Percentiles rank a stretch among this genome's conserved stretches.
These are phyloP conservation scores for Corynespora cassiicola DNA, from an alignment of 2,329 filamentous ascomycete species.

Conservation along the genomic window DNA sequence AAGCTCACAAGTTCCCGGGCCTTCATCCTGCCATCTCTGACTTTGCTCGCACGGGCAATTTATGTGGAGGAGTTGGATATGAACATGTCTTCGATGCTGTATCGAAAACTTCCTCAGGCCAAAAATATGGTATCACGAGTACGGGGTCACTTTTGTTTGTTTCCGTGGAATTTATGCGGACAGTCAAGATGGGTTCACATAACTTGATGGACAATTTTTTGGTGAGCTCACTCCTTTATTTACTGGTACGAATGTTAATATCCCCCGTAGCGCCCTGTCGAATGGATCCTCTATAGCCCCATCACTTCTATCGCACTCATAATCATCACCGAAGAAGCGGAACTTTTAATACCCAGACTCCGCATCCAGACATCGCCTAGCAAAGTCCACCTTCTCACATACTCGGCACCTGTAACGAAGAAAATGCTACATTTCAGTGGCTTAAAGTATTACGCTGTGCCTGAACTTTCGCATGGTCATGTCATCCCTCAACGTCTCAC, in stretches of 20 bases:
- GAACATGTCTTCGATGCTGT: slow-evolving; percentile 52
- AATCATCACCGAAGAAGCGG: slow-evolving; percentile 67
- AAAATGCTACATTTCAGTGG: slow-evolving; percentile 64
- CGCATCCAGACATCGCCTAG: slow-evolving; percentile 3
- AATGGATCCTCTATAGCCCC: slow-evolving; percentile 65
- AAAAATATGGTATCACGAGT: slow-evolving; percentile 27
- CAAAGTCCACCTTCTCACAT: slow-evolving; percentile 57
- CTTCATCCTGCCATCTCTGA: slow-evolving; percentile 53
- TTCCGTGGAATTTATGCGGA: slow-evolving; percentile 56
- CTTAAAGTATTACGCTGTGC: slow-evolving; percentile 59
- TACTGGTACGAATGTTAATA: slow-evolving; percentile 50
- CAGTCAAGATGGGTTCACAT: slow-evolving; percentile 42
- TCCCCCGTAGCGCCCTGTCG: slow-evolving; percentile 50
- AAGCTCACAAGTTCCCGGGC: slow-evolving; percentile 52
- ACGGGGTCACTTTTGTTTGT: slow-evolving; percentile 40
- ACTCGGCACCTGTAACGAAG: slow-evolving; percentile 64
- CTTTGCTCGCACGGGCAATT: slow-evolving; percentile 54
- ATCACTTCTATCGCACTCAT: slow-evolving; percentile 57
- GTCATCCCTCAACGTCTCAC: slow-evolving; percentile 57
- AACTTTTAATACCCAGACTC: slow-evolving; percentile 57
- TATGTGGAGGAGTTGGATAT: slow-evolving; percentile 40
- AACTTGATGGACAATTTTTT: slow-evolving; percentile 50
- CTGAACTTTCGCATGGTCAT: slow-evolving; percentile 48
- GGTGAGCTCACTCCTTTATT: slow-evolving; percentile 43
- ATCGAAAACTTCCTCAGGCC: slow-evolving; percentile 39